phyloP scores from a whole-genome alignment of 139 green algal species.

The Bryopsis sp. region DNA sequence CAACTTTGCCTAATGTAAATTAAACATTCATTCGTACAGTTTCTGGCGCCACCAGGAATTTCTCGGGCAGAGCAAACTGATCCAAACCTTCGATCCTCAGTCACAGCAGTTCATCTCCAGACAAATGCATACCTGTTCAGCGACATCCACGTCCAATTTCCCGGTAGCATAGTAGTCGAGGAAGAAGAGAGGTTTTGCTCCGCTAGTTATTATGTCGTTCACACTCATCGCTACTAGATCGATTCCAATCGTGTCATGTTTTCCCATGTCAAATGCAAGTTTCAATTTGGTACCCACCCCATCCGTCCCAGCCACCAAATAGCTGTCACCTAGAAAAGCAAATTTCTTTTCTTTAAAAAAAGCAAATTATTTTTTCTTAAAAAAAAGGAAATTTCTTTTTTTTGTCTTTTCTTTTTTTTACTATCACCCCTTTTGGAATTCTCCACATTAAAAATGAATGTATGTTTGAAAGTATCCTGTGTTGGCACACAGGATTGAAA shows the following conservation, averaged over 20 bases:
- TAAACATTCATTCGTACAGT: no score
- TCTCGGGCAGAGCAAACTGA: not conserved
- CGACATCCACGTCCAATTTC: constrained; percentile 85
- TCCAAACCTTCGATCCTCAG: not conserved
- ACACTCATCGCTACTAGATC: constrained; percentile 96
- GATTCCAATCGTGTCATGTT: constrained; percentile 95
- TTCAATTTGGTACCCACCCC: constrained; percentile 98
- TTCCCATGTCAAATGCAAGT: constrained; percentile 91
- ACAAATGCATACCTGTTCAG: constrained; percentile 58
- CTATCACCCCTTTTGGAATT: no score
- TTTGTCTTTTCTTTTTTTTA: no score
- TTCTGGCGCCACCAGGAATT: no score
- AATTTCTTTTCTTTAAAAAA: not conserved
- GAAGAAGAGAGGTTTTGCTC: constrained; percentile 96
- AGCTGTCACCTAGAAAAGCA: constrained; percentile 66
- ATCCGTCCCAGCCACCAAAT: constrained; percentile 92
- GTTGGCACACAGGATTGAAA: no score
- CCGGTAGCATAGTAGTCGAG: constrained; percentile 95
- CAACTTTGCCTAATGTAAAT: no score
- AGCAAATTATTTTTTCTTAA: no score
- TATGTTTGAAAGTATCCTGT: no score
- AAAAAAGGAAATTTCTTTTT: no score
- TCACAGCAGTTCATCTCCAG: not conserved
- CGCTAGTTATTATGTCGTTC: constrained; percentile 93
- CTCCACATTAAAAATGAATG: no score